Conservation (phyloP, 2,329 filamentous ascomycete genomes). For the Aschersonia sp. region DNA sequence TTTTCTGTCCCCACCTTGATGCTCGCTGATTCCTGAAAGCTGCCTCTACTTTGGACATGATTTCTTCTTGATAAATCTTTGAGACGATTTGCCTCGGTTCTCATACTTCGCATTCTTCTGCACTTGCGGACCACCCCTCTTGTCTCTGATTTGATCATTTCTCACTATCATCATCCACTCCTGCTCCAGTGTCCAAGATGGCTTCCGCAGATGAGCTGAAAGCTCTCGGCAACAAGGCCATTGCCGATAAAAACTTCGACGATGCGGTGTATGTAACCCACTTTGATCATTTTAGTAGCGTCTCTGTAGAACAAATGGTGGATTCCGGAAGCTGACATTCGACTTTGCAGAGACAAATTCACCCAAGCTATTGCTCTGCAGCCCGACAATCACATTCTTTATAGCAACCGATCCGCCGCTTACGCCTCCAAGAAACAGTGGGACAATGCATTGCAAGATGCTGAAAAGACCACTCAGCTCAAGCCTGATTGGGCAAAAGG, state of each 20-base stretch:
- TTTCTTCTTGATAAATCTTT: not conserved
- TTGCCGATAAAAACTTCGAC: conserved; percentile 91
- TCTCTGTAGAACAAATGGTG: too few species aligned
- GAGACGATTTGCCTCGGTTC: not conserved
- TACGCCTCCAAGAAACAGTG: conserved; percentile 85
- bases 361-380: conserved; percentile 83
- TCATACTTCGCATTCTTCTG: not conserved
- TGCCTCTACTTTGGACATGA: not conserved
- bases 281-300: not conserved
- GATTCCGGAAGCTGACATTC: not conserved
- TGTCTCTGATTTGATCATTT: not conserved
- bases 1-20: conserved; percentile 14
- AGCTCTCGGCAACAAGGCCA: conserved; percentile 96
- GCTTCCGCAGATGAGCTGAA: conserved; percentile 68
- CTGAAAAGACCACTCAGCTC: conserved; percentile 81
- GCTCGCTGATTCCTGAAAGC: not conserved
- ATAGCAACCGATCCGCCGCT: conserved; percentile 85
- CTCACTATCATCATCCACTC: conserved; percentile 1
- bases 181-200: conserved; percentile 21
- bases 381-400: conserved; percentile 86
- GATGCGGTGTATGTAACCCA: conserved; percentile 67
- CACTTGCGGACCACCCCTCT: not conserved
- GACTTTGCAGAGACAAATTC: conserved; percentile 63
- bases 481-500: conserved; percentile 98
- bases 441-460: conserved; percentile 72